Evolutionary conservation across 192 early-diverging fungal genomes (phyloP).

Genomic region (Backusella macrospora): DNA sequence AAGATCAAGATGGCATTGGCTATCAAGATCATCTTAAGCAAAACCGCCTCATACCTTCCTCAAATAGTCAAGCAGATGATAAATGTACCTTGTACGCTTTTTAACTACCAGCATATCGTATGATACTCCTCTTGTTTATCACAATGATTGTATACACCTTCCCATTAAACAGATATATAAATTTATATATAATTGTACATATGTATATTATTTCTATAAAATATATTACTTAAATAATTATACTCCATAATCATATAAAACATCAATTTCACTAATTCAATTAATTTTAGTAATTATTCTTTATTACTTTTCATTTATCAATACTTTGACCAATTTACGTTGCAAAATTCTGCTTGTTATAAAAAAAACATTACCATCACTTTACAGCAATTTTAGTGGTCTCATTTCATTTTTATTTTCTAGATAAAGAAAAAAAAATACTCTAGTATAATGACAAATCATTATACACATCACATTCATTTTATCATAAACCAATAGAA

Average conservation of each 20-base stretch:
- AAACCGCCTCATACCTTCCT: not conserved
- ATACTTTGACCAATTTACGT: too few relatives aligned
- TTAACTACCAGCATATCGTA: not conserved
- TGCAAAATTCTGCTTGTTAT: not conserved
- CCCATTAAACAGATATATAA: not conserved
- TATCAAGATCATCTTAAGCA: not conserved
- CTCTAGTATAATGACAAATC: too few relatives aligned
- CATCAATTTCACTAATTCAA: too few relatives aligned
- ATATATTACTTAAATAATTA: too few relatives aligned
- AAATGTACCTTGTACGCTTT: not conserved
- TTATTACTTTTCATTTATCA: too few relatives aligned
- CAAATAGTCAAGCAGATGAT: not conserved
- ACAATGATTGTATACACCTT: not conserved
- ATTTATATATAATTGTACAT: not conserved
- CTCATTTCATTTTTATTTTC: not conserved
- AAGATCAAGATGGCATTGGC: slow-evolving; percentile 5
- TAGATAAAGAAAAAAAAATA: too few relatives aligned
- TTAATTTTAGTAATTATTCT: too few relatives aligned
- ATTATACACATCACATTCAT: not conserved
- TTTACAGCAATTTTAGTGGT: not conserved
- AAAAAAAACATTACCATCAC: not conserved
- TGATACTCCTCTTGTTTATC: not conserved
- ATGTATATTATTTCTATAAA: not conserved
- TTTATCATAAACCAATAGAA: not conserved
- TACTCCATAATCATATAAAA: too few relatives aligned